Conservation (phyloP, 2,329 filamentous ascomycete species). For the Fusarium pseudograminearum region DNA sequence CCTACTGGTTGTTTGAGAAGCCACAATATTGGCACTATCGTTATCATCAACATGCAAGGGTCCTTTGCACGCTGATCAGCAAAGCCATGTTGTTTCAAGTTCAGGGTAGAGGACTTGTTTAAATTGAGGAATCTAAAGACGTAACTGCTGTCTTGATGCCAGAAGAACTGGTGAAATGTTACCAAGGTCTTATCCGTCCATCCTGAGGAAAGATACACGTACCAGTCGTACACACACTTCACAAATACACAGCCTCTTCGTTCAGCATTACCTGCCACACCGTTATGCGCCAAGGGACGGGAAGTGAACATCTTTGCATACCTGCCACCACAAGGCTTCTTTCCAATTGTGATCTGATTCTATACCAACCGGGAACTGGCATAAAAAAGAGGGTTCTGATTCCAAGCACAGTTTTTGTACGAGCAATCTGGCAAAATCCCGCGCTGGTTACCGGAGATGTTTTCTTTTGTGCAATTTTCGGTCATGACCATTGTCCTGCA, state of each 20-base stretch:
- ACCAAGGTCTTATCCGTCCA: not conserved
- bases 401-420: not conserved
- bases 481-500: not conserved
- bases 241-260: not conserved
- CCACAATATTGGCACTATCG: conserved; percentile 14
- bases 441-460: not conserved
- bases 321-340: not conserved
- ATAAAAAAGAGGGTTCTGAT: not conserved
- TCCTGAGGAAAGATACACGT: not conserved
- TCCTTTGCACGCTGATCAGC: not conserved
- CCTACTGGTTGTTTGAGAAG: conserved; percentile 5
- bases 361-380: not conserved
- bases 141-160: not conserved
- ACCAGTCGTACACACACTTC: not conserved
- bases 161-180: not conserved
- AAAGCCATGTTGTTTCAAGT: not conserved
- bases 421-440: not conserved
- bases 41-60: not conserved
- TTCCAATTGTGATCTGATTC: not conserved
- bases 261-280: not conserved
- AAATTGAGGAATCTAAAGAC: not conserved
- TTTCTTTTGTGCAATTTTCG: not conserved
- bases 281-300: not conserved
- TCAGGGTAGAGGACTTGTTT: not conserved
- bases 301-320: not conserved